Base-by-base conservation (phyloP, 2,329 filamentous ascomycete species). In the Torrubiella hemipterigena region DNA sequence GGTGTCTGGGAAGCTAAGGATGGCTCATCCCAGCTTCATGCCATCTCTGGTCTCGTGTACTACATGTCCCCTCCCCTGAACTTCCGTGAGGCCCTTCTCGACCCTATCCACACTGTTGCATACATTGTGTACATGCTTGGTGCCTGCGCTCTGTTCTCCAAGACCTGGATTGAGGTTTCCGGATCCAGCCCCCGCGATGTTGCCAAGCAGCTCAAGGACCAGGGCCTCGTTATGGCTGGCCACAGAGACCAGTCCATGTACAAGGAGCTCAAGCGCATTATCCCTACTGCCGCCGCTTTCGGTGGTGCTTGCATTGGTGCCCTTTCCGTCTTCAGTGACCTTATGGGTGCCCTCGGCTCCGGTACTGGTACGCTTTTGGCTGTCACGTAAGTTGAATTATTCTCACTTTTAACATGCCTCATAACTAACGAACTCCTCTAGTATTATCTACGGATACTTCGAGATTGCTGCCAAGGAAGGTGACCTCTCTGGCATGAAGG, bases 211-310 rank as follows among this genome's bases (percentile, higher is more conserved):
- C 78, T 98, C 59, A 98, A 98, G 78, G 93, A 98, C 54, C 91
- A 98, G 66, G 91, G 91, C 56, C 80, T 98, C 36, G 89, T 98
- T 47, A 98, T 98, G 93, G 89, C 91, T 51, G 91, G 91, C 54
- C 91, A 98, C 71, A 84, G 91, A 66, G 93, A 98, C 61, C 89
- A 96, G 73, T 93, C 83, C 70, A 98, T 98, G 91, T 98, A 98
- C 77, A 93, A 93, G 73, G 91, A 98, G 67, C 77, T 98, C 43
- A 98, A 98, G 82, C 82, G 91, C 52, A 91, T 98, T 50, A 98
- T 98, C 44, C 93, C 91, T 42, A 96, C 91, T 38, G 93, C 91
- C 39, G 91, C 91, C 43, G 91, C 93, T 49, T 98, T 98, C 46
- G 91, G 93, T 61, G 91, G 91, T 72, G 91, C 91, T 45, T 96